Percentiles rank a stretch among this genome's conserved stretches.
phyloP scores from a whole-genome alignment of 2,329 filamentous ascomycete genomes.

The Aureobasidium zeae region DNA sequence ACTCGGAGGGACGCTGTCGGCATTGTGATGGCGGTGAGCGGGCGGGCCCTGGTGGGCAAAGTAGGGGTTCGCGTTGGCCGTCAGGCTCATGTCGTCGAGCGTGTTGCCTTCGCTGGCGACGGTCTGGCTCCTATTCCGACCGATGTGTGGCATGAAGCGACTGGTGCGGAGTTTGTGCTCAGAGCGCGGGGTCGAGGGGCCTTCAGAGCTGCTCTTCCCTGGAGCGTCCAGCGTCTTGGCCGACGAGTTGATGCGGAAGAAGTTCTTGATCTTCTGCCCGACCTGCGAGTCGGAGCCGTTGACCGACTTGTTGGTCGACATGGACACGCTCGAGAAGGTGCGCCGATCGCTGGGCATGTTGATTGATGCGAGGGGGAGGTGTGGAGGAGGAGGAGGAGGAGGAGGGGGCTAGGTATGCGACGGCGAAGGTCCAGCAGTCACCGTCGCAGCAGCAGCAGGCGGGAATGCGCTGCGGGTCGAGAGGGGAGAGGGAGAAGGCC shows the following conservation, averaged over 20 bases:
- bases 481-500: neutral
- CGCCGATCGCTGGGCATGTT: slow-evolving; percentile 37
- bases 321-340: slow-evolving; percentile 37
- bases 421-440: neutral
- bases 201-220: slow-evolving; percentile 29
- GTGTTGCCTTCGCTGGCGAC: slow-evolving; percentile 88
- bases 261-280: slow-evolving; percentile 58
- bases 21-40: slow-evolving; percentile 86
- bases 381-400: neutral
- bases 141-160: slow-evolving; percentile 78
- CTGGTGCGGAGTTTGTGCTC: slow-evolving; percentile 70
- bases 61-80: slow-evolving; percentile 91
- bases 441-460: slow-evolving; percentile 11
- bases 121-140: slow-evolving; percentile 79
- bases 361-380: slow-evolving; percentile 17
- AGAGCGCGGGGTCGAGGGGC: slow-evolving; percentile 41
- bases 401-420: slow-evolving; percentile 1
- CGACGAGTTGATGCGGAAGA: slow-evolving; percentile 55
- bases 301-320: slow-evolving; percentile 38
- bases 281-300: slow-evolving; percentile 45
- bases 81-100: slow-evolving; percentile 87
- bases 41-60: slow-evolving; percentile 95
- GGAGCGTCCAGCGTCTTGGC: slow-evolving; percentile 31
- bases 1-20: slow-evolving; percentile 82
- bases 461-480: neutral